phyloP scores from a whole-genome alignment of 306 rosid species.

The Cercis canadensis region DNA sequence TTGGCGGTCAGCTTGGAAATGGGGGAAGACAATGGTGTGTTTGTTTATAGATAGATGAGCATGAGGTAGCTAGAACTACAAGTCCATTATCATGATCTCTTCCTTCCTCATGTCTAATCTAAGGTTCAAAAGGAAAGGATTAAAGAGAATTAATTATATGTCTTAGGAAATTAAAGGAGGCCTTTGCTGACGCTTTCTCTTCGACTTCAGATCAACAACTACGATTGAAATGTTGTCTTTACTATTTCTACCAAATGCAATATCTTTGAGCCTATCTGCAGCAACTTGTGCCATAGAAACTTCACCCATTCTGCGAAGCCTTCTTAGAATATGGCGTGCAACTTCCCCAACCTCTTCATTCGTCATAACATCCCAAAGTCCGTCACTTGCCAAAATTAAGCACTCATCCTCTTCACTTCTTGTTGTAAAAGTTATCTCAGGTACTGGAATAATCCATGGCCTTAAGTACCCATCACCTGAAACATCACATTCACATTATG shows the following conservation, averaged over 20 bases:
- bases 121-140: neutral
- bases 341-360: constrained; percentile 84
- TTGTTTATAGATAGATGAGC: too few species aligned
- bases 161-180: constrained; percentile 34
- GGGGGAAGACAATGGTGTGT: too few species aligned
- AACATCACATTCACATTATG: constrained; percentile 36
- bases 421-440: constrained; percentile 68
- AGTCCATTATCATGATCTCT: constrained; percentile 13
- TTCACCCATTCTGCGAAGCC: constrained; percentile 62
- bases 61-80: constrained; percentile 27
- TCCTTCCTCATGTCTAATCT: constrained; percentile 16
- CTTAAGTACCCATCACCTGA: constrained; percentile 80
- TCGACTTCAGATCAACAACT: constrained; percentile 79
- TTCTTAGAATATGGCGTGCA: constrained; percentile 69
- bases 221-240: constrained; percentile 76
- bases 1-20: constrained; percentile 30
- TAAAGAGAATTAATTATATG: constrained; percentile 6
- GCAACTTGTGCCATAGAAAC: constrained; percentile 67
- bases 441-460: constrained; percentile 90
- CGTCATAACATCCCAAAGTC: constrained; percentile 88
- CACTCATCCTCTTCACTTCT: constrained; percentile 86
- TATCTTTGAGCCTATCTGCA: constrained; percentile 74
- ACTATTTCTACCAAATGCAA: constrained; percentile 73
- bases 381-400: constrained; percentile 79
- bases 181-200: constrained; percentile 65